Evolutionary conservation across 106 monocot species (phyloP), one percentile per base, ranked within the genome.

Genomic region (Dioscorea alata): DNA sequence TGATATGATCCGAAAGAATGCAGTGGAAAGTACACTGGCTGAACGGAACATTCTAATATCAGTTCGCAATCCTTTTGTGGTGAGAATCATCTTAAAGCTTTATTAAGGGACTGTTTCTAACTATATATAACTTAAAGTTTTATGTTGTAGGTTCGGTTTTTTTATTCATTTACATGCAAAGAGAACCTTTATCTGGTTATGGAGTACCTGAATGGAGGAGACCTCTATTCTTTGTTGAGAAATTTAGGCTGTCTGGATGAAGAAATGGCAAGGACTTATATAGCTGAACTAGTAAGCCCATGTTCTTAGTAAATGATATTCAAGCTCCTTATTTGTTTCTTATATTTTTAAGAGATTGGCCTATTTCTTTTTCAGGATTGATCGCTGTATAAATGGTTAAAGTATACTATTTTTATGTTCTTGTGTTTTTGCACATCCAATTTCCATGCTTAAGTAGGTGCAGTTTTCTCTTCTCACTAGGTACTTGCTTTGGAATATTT

Each of bases 181-280:
- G 99, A 99, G 75, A 99, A 99, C 71, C 93, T 99, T 49, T 99
- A 99, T 77, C 61, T 99, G 70, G 99, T 99, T 22, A 99, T 99
- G 93, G 99, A 99, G 54, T 99, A 99, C 71, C 69, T 99, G 52
- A 93, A 93, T 78, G 99, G 99, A 35, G 99, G 99, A 13, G 99
- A 99, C 69, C 82, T 99, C 31, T 99, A 99, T 69, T 99, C 99
- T 57, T 71, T 99, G 50, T 50, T 99, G 71, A 90, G 93, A 85
- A 99, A 84, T 63, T 76, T 99, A 73, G 99, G 99, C 14, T 99
- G 99, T 67, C 67, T 99, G 71, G 85, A 87, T 59, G 99, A 99
- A 84, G 90, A 93, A 21, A 93, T 99, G 99, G 86, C 90, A 69
- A 87, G 83, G 0, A 88, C 77, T 23, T 99, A 99, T 48, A 82